A percentile compares a stretch with the other conserved stretches of the same genome.
Evolutionary conservation across 805 yeast species (phyloP).

Genomic region (Komagataella kurtzmanii): DNA sequence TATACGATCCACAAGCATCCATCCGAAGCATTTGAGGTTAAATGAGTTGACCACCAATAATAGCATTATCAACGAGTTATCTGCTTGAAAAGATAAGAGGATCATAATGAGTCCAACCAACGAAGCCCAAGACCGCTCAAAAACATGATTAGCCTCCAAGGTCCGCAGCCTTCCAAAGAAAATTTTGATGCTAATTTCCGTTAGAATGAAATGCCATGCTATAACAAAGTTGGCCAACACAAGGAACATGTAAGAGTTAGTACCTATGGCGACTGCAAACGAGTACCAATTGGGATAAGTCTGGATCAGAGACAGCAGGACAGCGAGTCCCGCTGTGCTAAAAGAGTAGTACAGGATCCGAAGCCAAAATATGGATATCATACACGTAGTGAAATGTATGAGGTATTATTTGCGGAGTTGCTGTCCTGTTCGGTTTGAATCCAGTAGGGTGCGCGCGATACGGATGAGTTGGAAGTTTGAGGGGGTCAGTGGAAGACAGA

Average conservation of each 20-base stretch:
- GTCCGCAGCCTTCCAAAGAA: constrained; percentile 66
- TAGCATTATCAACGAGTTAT: constrained; percentile 29
- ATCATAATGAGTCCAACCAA: constrained; percentile 50
- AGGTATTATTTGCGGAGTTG: neutral
- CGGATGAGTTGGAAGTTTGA: neutral
- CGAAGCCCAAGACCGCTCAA: constrained; percentile 52
- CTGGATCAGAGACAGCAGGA: neutral
- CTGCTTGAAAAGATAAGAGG: constrained; percentile 36
- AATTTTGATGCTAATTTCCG: constrained; percentile 10
- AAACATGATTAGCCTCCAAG: constrained; percentile 64
- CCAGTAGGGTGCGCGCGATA: neutral
- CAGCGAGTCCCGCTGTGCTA: neutral
- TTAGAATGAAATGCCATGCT: neutral
- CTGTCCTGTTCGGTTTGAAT: neutral
- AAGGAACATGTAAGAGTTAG: neutral
- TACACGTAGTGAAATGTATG: neutral
- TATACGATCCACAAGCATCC: constrained; percentile 44
- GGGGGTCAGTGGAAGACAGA: neutral
- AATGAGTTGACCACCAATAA: constrained; percentile 22
- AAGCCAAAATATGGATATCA: neutral
- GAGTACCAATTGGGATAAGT: neutral
- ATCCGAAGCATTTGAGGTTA: constrained; percentile 58
- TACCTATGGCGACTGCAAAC: neutral
- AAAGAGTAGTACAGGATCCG: neutral
- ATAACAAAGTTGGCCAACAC: neutral